Base-by-base conservation (phyloP, 805 yeast genomes). In the Yarrowia phangngaensis region DNA sequence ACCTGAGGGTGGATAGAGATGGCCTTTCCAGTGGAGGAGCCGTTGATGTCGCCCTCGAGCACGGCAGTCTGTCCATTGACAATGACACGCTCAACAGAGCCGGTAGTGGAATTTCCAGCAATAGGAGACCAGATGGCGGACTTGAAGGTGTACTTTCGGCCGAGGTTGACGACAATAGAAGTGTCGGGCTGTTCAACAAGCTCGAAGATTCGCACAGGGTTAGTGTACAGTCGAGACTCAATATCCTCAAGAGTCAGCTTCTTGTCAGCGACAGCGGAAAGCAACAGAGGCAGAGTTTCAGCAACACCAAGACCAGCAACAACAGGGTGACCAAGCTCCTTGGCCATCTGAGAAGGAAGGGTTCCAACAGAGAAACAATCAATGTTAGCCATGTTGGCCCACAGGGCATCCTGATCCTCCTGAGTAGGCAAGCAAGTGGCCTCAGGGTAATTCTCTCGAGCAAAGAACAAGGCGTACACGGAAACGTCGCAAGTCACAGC, bases 401-500 rank as follows among this genome's bases (percentile, higher is more conserved):
- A 89, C 58, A 90, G 73, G 46, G 82, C 84, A 17, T 72, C 74
- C 69, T 85, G 95, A 62, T 86, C 95, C 56, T 76, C 84, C 62
- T 74, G 73, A 15, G 90, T 74, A 55, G 96, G 96, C 65, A 88
- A 72, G 72, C 80, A 80, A 17, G 67, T 61, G 57, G 87, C 82
- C 57, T 79, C 79, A 60, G 81, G 81, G 45, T 80, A 84, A 28
- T 78, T 78, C 63, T 78, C 83, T 53, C 60, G 61, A 34, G 85
- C 74, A 54, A 84, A 70, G 70, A 87, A 88, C 62, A 89, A 71
- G 4, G 95, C 71, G 62, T 79, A 82, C 40, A 90, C 80, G 16
- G 88, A 71, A 54, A 86, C 95, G 65, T 90, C 97, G 67, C 95
- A 84, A 15, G 97, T 87, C 28, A 90, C 95, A 56, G 74, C 74